Conservation (phyloP, 2,329 filamentous ascomycete genomes). For the Clonostachys rosea region DNA sequence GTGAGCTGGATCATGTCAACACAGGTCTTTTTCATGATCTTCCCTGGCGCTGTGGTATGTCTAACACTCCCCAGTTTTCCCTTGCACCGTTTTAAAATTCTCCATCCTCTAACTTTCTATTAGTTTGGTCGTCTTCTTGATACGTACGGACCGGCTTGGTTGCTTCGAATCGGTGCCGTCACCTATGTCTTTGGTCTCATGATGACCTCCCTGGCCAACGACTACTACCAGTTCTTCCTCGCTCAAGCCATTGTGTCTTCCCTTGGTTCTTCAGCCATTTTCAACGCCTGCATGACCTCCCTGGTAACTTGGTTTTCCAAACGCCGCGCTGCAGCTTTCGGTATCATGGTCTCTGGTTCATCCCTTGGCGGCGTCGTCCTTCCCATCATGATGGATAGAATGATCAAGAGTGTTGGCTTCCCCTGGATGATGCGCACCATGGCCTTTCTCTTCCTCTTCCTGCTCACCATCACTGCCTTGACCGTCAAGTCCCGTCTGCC, state of each 20-base stretch:
- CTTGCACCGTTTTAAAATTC: background rate
- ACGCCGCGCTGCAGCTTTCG: conserved; percentile 46
- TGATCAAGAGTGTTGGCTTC: conserved; percentile 39
- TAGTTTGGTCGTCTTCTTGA: conserved; percentile 59
- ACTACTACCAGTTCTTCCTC: conserved; percentile 40
- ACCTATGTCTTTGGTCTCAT: conserved; percentile 60
- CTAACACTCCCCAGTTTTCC: background rate
- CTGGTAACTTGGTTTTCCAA: conserved; percentile 47
- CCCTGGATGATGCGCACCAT: conserved; percentile 43
- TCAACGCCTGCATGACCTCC: conserved; percentile 33
- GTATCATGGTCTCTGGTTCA: conserved; percentile 47
- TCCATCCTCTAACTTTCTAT: conserved; percentile 1
- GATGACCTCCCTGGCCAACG: conserved; percentile 50
- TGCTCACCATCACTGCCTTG: conserved; percentile 24
- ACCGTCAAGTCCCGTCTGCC: conserved; percentile 35
- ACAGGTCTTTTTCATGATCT: conserved; percentile 41
- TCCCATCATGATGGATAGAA: conserved; percentile 53
- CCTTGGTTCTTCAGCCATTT: conserved; percentile 35
- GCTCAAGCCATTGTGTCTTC: conserved; percentile 32
- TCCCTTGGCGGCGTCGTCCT: conserved; percentile 53
- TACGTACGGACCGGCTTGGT: conserved; percentile 54
- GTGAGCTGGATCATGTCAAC: conserved; percentile 57
- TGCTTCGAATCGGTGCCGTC: conserved; percentile 49
- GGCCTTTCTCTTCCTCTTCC: conserved; percentile 37
- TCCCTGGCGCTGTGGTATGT: conserved; percentile 41